A percentile compares a stretch with the other conserved stretches of the same genome.
phyloP scores from a whole-genome alignment of 2,329 filamentous ascomycete species.

The Xenosphaeropsis pyriputrescens region DNA sequence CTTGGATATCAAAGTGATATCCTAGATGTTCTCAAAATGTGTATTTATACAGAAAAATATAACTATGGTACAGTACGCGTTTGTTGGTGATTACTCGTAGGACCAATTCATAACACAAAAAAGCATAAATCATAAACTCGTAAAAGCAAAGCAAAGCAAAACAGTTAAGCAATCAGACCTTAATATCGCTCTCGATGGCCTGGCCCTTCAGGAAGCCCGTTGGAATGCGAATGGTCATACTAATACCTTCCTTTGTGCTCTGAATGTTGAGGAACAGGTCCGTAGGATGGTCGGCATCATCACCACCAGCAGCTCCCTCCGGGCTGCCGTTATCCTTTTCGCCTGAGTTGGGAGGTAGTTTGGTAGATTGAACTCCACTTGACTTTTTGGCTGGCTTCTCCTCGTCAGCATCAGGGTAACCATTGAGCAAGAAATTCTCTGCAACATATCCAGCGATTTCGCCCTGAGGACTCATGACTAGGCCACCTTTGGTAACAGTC shows the following conservation, averaged over 20 bases:
- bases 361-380: neutral
- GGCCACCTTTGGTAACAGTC: conserved; percentile 35
- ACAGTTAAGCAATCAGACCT: no score
- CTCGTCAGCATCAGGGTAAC: neutral
- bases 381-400: neutral
- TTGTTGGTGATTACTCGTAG: no score
- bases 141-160: no score
- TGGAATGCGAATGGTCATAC: conserved; percentile 1
- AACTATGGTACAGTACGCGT: no score
- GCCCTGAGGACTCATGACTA: conserved; percentile 38
- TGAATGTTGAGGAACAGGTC: conserved; percentile 1
- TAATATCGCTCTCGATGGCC: no score
- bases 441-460: conserved; percentile 23
- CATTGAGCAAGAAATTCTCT: neutral
- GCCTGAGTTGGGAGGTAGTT: neutral
- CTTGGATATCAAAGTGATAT: no score
- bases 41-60: no score
- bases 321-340: neutral
- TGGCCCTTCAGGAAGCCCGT: neutral
- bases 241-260: neutral
- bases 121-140: no score
- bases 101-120: no score
- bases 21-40: no score
- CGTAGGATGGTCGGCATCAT: neutral
- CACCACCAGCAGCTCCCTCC: neutral